These are phyloP conservation scores for Kodamaea neixiangensis DNA, from an alignment of 805 yeast species.

Conservation along the genomic window DNA sequence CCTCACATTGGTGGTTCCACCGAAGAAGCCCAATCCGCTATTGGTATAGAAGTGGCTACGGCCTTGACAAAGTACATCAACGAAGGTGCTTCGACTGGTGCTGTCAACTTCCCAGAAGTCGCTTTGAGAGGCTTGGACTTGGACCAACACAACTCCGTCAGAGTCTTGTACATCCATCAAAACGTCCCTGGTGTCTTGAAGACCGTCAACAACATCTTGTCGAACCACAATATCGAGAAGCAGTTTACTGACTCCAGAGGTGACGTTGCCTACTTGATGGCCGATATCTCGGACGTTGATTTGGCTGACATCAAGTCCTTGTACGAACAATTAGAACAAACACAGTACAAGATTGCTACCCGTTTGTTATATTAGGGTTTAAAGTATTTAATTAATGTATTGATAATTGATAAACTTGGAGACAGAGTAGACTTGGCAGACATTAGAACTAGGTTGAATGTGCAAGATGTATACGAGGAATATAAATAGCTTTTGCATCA, in stretches of 20 bases:
- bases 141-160: conserved; percentile 84
- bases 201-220: conserved; percentile 93
- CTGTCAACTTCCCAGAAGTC: conserved; percentile 99
- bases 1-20: conserved; percentile 99
- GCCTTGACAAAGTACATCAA: conserved; percentile 88
- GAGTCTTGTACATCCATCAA: conserved; percentile 94
- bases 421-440: too few species aligned
- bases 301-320: conserved; percentile 79
- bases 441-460: too few species aligned
- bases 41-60: conserved; percentile 91
- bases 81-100: conserved; percentile 93
- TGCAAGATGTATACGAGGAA: too few species aligned
- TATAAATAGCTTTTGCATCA: too few species aligned
- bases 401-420: background rate
- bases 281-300: conserved; percentile 88
- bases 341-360: conserved; percentile 88
- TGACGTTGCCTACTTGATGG: conserved; percentile 96
- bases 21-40: conserved; percentile 97
- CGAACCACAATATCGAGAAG: conserved; percentile 94
- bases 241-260: conserved; percentile 98
- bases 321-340: conserved; percentile 81
- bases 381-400: conserved; percentile 5
- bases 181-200: conserved; percentile 98
- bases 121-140: conserved; percentile 81
- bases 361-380: conserved; percentile 80